Evolutionary conservation across 805 yeast species (phyloP), one percentile per base, ranked within the genome.

Genomic region (Saccharomyces paradoxus): DNA sequence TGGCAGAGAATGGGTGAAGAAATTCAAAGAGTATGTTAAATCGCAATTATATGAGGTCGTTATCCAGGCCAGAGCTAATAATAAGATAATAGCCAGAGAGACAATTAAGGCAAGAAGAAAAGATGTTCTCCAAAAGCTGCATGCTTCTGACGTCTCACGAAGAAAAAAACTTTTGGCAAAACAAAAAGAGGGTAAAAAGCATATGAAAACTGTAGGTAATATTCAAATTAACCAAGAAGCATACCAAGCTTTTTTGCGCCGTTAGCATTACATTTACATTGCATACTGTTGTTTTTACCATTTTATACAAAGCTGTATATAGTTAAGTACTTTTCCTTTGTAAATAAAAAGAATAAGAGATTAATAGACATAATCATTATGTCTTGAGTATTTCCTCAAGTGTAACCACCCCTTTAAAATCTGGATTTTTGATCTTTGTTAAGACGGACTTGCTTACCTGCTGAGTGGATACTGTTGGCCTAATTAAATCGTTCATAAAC

Each of bases 121-220:
- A 71, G 98, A 92, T 71, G 99, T 92, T n/a, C 76, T 94, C 53
- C 96, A 94, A 29, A 87, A 83, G 65, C 74, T 94, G 56, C 98
- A 92, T 70, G 99, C 98, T 0, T 84, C 96, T 21, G 99, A 92
- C 74, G 81, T 91, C 32, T 81, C 95, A 0, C 79, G 99, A 73
- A 78, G 96, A 58, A 90, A 90, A 75, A 92, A 92, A 71, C 77
- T 92, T 60, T 74, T 92, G 52, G 89, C 80, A 53, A 86, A 87
- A 63, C 99, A 92, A 65, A 92, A 91, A 69, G 96, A 89, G 66
- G 99, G 99, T 41, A 94, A 94, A 72, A 89, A 87, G 71, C 79
- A 78, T 57, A 77, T 92, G 85, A 86, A 86, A 70, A 77, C 86
- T 14, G 77, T 84, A 13, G 98, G 98, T 13, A 81, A 82, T 52